phyloP scores from a whole-genome alignment of 352 stramenopile genomes.

The Pelagophyceae sp. region DNA sequence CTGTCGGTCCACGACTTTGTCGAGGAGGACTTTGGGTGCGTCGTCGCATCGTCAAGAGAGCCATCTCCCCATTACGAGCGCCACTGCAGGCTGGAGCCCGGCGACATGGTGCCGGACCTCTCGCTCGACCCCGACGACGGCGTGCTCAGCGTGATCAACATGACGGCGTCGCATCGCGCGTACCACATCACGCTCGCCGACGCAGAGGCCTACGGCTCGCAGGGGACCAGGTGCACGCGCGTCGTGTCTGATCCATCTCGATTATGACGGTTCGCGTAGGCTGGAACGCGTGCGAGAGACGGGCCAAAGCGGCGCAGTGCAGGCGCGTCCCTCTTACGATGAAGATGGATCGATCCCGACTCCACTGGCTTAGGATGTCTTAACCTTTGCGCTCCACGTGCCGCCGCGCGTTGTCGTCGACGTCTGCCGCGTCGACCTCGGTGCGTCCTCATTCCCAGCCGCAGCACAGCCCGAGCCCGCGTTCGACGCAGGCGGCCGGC shows the following conservation, averaged over 20 bases:
- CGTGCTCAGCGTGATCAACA: neutral
- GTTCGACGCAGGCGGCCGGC: neutral
- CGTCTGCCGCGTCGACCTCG: neutral
- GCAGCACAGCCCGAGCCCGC: no score
- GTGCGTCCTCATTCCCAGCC: neutral
- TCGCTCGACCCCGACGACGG: neutral
- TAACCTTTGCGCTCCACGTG: neutral
- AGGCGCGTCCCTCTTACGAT: no score
- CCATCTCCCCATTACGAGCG: neutral
- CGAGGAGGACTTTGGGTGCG: constrained; percentile 9
- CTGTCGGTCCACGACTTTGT: neutral
- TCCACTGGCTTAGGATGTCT: neutral
- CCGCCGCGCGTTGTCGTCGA: neutral
- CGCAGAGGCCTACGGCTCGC: neutral
- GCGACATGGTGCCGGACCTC: constrained; percentile 7
- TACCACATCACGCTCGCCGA: constrained; percentile 1
- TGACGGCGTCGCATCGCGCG: neutral
- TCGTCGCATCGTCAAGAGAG: neutral
- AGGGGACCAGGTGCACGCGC: no score
- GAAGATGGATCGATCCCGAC: neutral
- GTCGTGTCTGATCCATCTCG: no score
- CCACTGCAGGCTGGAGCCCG: neutral
- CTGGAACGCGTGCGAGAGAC: no score
- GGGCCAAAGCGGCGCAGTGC: no score
- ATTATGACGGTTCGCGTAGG: no score